Percentiles rank a stretch among this genome's conserved stretches.
phyloP scores from a whole-genome alignment of 169 alveolate species.

The Amoebophrya sp. region DNA sequence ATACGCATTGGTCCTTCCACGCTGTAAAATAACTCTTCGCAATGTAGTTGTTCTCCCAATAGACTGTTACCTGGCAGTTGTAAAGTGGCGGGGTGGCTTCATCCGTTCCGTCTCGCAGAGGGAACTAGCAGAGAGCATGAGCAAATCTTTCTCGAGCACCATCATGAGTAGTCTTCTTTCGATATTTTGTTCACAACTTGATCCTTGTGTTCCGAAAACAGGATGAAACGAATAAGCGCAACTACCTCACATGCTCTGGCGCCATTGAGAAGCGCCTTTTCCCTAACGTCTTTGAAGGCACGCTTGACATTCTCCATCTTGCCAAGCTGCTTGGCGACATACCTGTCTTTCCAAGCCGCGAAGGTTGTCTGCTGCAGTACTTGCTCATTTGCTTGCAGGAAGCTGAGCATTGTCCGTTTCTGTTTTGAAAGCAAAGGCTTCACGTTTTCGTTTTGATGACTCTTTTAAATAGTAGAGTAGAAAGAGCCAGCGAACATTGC shows the following conservation, averaged over 20 bases:
- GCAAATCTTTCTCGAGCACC: too few species aligned
- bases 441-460: too few species aligned
- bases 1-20: background rate
- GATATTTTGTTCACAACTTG: too few species aligned
- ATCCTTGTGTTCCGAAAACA: too few species aligned
- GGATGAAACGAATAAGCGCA: too few species aligned
- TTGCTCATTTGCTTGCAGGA: background rate
- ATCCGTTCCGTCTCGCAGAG: too few species aligned
- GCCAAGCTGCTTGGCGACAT: background rate
- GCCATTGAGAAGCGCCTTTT: background rate
- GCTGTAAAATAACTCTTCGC: background rate
- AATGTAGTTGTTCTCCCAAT: background rate
- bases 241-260: background rate
- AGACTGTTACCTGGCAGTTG: background rate
- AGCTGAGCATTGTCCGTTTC: background rate
- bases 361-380: background rate
- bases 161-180: too few species aligned
- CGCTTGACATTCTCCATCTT: background rate
- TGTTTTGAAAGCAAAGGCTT: too few species aligned
- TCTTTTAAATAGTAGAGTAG: too few species aligned
- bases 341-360: background rate
- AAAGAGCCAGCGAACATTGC: too few species aligned
- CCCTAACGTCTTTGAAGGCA: background rate
- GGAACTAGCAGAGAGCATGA: too few species aligned
- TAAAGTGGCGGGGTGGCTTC: too few species aligned